Base-by-base conservation (phyloP, 257 asterid genomes). In the Nemophila menziesii region DNA sequence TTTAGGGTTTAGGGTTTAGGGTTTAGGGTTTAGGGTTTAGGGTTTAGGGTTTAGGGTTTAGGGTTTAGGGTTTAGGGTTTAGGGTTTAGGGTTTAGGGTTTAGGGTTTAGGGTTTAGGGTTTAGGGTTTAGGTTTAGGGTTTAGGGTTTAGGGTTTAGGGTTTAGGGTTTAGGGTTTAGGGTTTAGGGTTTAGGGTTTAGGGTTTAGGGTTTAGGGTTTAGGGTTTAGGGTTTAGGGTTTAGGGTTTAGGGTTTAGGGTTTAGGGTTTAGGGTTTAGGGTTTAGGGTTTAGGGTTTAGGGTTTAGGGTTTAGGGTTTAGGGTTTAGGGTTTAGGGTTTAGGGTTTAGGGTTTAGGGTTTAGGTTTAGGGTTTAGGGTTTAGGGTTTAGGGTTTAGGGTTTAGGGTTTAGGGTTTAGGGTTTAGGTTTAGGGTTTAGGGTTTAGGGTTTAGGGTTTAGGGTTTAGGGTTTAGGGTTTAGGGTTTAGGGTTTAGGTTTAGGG, bases 221-320 rank as follows among this genome's bases (percentile, higher is more conserved):
- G 52, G 52, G 1, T 46, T 46, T 1, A n/a, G 52, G 52, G 1
- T 46, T 46, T 1, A n/a, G 52, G 52, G 1, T 46, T 46, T 1
- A 11, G 40, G 52, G 38, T 11, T 46, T 22, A 14, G 52, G 52
- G 52, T 24, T 46, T 46, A 23, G 52, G 52, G 52, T 24, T 46
- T 46, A 23, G 52, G 52, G 52, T 46, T 46, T 46, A 27, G 52
- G 52, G 52, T 46, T 46, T 46, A n/a, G 39, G 52, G 39, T 23
- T 46, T 24, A n/a, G 52, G 52, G 16, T 29, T 46, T 46, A 23
- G 40, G 52, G 52, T 24, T 46, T 46, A 23, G 52, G 52, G 52
- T 46, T 46, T 46, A 46, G 52, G 52, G 52, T 46, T 46, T 46
- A 27, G 52, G 52, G 52, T 46, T 46, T 46, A 46, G 52, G 52